These are phyloP conservation scores for Talaromyces verruculosus DNA, from an alignment of 2,329 filamentous ascomycete genomes.

Conservation along the genomic window DNA sequence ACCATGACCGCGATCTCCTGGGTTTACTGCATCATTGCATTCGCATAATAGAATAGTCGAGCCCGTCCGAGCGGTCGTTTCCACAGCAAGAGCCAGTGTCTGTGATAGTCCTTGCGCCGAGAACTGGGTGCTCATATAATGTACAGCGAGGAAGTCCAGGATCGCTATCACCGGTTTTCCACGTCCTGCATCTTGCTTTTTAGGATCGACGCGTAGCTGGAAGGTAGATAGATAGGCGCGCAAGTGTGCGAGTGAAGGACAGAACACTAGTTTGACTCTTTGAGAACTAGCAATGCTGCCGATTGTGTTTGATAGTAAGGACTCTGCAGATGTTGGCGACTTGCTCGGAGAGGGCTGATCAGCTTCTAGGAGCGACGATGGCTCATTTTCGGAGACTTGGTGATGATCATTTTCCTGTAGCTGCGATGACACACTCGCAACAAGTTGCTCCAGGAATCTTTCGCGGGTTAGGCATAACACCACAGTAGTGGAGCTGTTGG, in stretches of 20 bases:
- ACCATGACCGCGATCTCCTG: constrained; percentile 32
- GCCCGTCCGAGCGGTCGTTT: constrained; percentile 34
- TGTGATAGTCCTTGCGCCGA: constrained; percentile 51
- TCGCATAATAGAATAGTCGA: constrained; percentile 44
- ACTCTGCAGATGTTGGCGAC: background rate
- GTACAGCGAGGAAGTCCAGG: constrained; percentile 43
- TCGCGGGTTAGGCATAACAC: constrained; percentile 67
- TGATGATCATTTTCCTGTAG: constrained; percentile 2
- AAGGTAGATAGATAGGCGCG: constrained; percentile 68
- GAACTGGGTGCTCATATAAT: constrained; percentile 47
- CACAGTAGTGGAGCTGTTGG: constrained; percentile 62
- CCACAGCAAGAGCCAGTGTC: constrained; percentile 43
- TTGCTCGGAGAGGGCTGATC: background rate
- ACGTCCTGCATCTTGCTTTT: constrained; percentile 9
- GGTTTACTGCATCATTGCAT: constrained; percentile 36
- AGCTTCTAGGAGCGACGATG: background rate
- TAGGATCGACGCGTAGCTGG: background rate
- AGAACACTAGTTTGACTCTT: constrained; percentile 69
- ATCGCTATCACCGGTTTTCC: constrained; percentile 38
- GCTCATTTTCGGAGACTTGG: constrained; percentile 3
- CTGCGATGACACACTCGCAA: constrained; percentile 44
- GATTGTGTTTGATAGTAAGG: constrained; percentile 63
- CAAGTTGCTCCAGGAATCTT: constrained; percentile 63
- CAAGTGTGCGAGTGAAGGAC: constrained; percentile 72
- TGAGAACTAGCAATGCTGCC: constrained; percentile 67